Evolutionary conservation across 805 yeast genomes (phyloP), one percentile per base, ranked within the genome.

Genomic region (Saccharomycopsis sp.): DNA sequence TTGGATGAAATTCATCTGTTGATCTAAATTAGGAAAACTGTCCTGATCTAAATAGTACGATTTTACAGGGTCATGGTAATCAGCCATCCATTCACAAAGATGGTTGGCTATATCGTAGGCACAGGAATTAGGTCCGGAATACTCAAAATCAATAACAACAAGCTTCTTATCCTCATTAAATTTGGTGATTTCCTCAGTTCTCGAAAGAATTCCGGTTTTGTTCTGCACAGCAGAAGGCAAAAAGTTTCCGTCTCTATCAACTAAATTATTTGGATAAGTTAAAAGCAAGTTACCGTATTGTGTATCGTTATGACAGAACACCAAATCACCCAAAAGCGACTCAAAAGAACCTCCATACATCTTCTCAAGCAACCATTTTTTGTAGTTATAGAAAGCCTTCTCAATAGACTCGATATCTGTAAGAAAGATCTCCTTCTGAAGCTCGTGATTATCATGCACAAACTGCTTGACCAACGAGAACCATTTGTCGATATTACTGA

Each of bases 81-180:
- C 90, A 54, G 89, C 80, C 97, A 92, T 94, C 99, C 99, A 93
- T 74, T 93, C 99, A 63, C 88, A 81, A 65, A 94, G 88, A 73
- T 94, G 99, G 70, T 94, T 92, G 14, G 92, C 92, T 58, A 94
- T 81, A 69, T 94, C 99, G 69, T 78, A 89, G 1, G 96, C 96
- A 1, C 96, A 90, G 52, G 85, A 77, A 67, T 92, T 94, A 9
- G 96, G 84, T 0, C 97, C 97, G 0, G 97, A 84, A 70, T 93
- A 94, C 73, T 94, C 99, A 70, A 94, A 94, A 70, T 94, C 99
- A 67, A 94, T 94, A 9, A 94, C 99, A 9, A 89, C 96, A 59
- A 93, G 76, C 68, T 84, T 86, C 52, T 83, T 77, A 71, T 87
- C 92, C 66, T 82, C 85, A 58, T 74, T 66, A n/a, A 23, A 34